Base-by-base conservation (phyloP, 305 asterid species). In the Rubia tinctorum region DNA sequence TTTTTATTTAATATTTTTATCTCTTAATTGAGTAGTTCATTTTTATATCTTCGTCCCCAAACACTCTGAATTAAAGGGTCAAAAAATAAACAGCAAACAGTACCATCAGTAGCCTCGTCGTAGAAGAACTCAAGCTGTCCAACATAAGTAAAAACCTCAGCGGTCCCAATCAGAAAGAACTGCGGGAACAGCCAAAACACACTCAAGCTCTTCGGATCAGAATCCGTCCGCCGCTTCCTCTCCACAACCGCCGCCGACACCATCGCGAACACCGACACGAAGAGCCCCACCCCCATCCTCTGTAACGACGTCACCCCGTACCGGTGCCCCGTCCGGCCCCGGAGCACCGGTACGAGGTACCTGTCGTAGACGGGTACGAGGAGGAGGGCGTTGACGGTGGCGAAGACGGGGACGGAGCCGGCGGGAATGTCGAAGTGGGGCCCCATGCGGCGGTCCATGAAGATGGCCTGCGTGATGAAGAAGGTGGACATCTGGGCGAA, bases 51-150 rank as follows among this genome's bases (percentile, higher is more conserved):
- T n/a, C n/a, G n/a, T n/a, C n/a, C n/a, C n/a, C n/a, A n/a, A n/a
- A n/a, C n/a, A n/a, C n/a, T 40, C 0, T 40, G 44, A 40, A 40
- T 40, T n/a, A n/a, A n/a, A 45, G 51, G 51, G 15, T 45, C 10
- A 45, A 45, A 45, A 9, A 45, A 12, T 14, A 45, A n/a, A n/a
- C n/a, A n/a, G 51, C 5, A 4, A 47, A 4, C 15, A 47, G 17
- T 53, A 53, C 97, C 96, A 2, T 90, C 98, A 0, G 93, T 86
- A 7, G 97, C 88, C 81, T 88, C 93, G 5, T 92, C 93, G 73
- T 90, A 92, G 83, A 92, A 92, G 30, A 92, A 90, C 69, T 92
- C 97, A 34, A 92, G 70, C 80, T 92, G 97, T 39, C 97, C 97
- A 5, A 90, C 97, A 67, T 91, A 91, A 0, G 95, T 78, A 11